Conservation (phyloP, 169 alveolate genomes). For the Plasmodium malariae region DNA sequence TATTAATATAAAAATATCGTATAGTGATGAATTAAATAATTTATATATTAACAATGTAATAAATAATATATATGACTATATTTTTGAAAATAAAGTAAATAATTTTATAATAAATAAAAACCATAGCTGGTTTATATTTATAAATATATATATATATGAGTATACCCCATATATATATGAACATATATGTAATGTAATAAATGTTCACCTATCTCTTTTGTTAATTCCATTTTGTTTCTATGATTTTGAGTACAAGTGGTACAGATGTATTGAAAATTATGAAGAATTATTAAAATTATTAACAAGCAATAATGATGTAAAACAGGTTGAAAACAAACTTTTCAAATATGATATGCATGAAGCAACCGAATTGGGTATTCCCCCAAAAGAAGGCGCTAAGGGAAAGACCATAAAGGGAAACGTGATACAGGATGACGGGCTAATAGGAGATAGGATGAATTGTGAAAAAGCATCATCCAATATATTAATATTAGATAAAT, state of each 20-base stretch:
- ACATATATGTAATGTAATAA: constrained; percentile 69
- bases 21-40: constrained; percentile 74
- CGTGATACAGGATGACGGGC: neutral
- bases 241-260: constrained; percentile 72
- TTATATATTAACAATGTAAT: constrained; percentile 69
- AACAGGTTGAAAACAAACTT: too few species aligned
- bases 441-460: neutral
- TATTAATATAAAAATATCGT: constrained; percentile 52
- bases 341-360: neutral
- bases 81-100: constrained; percentile 62
- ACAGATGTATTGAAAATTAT: constrained; percentile 65
- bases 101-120: constrained; percentile 44
- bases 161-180: constrained; percentile 78
- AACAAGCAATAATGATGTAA: neutral
- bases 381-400: neutral
- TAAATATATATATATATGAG: constrained; percentile 71
- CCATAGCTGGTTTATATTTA: constrained; percentile 59
- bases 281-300: constrained; percentile 35
- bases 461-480: constrained; percentile 10
- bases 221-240: constrained; percentile 74
- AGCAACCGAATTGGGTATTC: neutral
- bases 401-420: too few species aligned
- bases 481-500: constrained; percentile 35
- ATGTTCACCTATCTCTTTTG: constrained; percentile 70
- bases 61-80: constrained; percentile 64